These are phyloP conservation scores for Nowakowskiella sp. DNA, from an alignment of 192 early-diverging fungal species.

Conservation along the genomic window DNA sequence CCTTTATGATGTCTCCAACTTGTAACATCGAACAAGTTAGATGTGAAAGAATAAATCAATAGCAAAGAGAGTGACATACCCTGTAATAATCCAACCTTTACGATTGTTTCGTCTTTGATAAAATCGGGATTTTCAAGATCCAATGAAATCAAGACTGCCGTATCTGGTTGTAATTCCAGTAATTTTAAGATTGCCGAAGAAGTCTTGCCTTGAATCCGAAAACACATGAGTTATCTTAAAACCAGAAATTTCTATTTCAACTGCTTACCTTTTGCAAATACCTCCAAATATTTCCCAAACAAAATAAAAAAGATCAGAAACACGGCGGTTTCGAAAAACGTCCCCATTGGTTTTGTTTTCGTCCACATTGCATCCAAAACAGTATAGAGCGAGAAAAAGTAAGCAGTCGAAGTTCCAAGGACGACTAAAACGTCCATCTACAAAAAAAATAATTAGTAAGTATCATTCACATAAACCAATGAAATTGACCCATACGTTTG, in stretches of 20 bases:
- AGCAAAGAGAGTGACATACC: slow-evolving; percentile 25
- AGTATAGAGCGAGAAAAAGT: slow-evolving; percentile 52
- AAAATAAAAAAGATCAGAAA: slow-evolving; percentile 75
- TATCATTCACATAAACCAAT: not conserved
- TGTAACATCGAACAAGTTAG: not conserved
- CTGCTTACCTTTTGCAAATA: slow-evolving; percentile 64
- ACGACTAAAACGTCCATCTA: slow-evolving; percentile 74
- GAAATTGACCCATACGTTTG: slow-evolving; percentile 37
- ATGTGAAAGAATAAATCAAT: slow-evolving; percentile 17
- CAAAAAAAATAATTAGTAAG: not conserved
- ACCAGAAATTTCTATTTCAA: not conserved
- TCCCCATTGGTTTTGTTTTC: slow-evolving; percentile 12
- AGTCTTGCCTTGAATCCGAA: slow-evolving; percentile 33
- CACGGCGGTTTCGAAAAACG: slow-evolving; percentile 72
- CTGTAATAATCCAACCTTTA: slow-evolving; percentile 47
- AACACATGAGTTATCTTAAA: slow-evolving; percentile 3
- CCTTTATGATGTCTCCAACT: slow-evolving; percentile 69
- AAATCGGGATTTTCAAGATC: slow-evolving; percentile 5
- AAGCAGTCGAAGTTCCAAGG: slow-evolving; percentile 65
- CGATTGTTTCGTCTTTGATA: slow-evolving; percentile 32
- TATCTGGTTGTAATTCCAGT: slow-evolving; percentile 67
- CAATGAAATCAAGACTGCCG: slow-evolving; percentile 49
- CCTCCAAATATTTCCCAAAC: slow-evolving; percentile 74
- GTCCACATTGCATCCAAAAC: slow-evolving; percentile 14
- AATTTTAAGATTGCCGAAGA: slow-evolving; percentile 68